Conservation (phyloP, 192 early-diverging fungal genomes). For the Phlyctochytrium bullatum region DNA sequence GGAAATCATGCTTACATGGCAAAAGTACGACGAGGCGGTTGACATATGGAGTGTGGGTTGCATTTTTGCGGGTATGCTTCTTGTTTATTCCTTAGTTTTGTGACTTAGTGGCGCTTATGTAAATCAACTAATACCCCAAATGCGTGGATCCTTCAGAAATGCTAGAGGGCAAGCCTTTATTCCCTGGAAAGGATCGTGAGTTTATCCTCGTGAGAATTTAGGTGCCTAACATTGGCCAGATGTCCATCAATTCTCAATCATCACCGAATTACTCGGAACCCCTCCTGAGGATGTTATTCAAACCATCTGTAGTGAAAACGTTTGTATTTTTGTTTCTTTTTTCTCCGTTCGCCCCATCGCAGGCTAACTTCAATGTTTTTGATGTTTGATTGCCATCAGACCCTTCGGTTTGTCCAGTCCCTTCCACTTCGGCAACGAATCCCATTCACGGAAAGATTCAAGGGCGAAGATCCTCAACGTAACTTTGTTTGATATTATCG, state of each 20-base stretch:
- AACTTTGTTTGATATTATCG: constrained; percentile 3
- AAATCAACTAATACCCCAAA: no score
- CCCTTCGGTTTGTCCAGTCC: constrained; percentile 87
- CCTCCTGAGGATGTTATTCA: constrained; percentile 89
- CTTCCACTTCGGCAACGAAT: constrained; percentile 77
- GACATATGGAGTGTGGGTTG: constrained; percentile 99
- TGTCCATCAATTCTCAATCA: constrained; percentile 94
- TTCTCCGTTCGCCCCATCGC: constrained; percentile 17
- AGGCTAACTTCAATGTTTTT: background rate
- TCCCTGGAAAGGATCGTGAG: constrained; percentile 92
- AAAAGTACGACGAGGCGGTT: constrained; percentile 90
- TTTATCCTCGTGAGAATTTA: constrained; percentile 15
- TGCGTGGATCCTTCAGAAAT: constrained; percentile 63
- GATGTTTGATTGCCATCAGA: constrained; percentile 44
- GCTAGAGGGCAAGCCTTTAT: constrained; percentile 92
- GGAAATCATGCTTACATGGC: constrained; percentile 98
- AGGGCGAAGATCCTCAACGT: constrained; percentile 70
- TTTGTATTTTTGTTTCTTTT: constrained; percentile 33
- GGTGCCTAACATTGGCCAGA: constrained; percentile 44
- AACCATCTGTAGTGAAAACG: constrained; percentile 90
- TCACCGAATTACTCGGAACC: constrained; percentile 87
- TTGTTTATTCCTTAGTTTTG: background rate
- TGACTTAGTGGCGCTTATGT: no score
- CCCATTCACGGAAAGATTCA: constrained; percentile 79
- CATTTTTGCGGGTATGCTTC: constrained; percentile 77